Conservation (phyloP, 2,329 filamentous ascomycete species). For the Pyrenophora graminea region DNA sequence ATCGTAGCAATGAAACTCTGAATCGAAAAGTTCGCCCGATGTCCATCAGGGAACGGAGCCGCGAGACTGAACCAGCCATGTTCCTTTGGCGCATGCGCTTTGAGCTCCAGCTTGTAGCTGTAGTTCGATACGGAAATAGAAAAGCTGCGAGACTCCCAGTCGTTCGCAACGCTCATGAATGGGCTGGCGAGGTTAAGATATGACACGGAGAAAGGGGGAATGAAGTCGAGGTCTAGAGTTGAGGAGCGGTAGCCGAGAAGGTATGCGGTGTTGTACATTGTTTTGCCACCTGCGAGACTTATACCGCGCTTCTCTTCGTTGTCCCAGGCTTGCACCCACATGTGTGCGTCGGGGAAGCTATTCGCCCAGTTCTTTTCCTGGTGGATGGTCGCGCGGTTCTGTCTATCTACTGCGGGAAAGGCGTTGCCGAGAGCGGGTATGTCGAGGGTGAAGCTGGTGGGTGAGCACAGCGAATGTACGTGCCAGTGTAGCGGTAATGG, state of each 20-base stretch:
- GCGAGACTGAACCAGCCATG: slow-evolving; percentile 52
- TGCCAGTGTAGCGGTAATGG: slow-evolving; percentile 58
- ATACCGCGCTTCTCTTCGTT: slow-evolving; percentile 25
- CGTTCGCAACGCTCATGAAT: slow-evolving; percentile 48
- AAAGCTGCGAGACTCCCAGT: slow-evolving; percentile 49
- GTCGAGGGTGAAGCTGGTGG: slow-evolving; percentile 46
- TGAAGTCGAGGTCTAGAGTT: slow-evolving; percentile 47
- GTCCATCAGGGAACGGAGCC: slow-evolving; percentile 53
- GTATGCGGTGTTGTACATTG: slow-evolving; percentile 49
- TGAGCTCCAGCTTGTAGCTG: slow-evolving; percentile 48
- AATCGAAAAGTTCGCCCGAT: slow-evolving; percentile 50
- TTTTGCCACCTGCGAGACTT: slow-evolving; percentile 42
- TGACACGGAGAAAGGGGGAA: slow-evolving; percentile 50
- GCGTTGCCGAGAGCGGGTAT: slow-evolving; percentile 39
- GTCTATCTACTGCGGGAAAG: slow-evolving; percentile 27
- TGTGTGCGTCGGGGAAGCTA: slow-evolving; percentile 51
- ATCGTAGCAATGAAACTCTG: slow-evolving; percentile 55
- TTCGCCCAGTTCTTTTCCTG: slow-evolving; percentile 59
- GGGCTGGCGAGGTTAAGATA: slow-evolving; percentile 42
- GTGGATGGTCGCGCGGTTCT: slow-evolving; percentile 49
- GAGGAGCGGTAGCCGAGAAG: slow-evolving; percentile 52
- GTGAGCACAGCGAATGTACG: slow-evolving; percentile 53
- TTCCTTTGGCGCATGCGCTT: slow-evolving; percentile 48
- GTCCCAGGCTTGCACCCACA: slow-evolving; percentile 43
- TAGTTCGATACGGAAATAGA: slow-evolving; percentile 46